Conservation (phyloP, 164 flowering plant species). For the Umbilicus rupestris region DNA sequence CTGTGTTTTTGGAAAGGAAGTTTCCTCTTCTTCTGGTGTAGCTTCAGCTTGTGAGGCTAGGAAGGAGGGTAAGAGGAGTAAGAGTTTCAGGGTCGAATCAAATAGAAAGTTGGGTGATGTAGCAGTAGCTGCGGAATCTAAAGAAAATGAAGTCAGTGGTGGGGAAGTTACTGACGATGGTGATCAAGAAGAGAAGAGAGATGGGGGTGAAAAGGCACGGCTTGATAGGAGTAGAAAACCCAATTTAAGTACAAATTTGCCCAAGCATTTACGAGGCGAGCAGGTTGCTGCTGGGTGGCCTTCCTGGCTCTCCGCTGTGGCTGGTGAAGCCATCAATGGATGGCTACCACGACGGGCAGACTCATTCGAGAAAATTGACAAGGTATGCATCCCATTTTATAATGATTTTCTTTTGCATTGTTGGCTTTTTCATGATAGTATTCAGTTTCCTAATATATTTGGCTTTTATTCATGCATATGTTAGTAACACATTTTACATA, state of each 20-base stretch:
- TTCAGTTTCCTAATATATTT: background rate
- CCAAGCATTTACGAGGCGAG: conserved; percentile 28
- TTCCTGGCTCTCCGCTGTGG: conserved; percentile 28
- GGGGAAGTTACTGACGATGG: conserved; percentile 14
- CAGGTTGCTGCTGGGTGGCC: conserved; percentile 45
- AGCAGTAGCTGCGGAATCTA: conserved; percentile 13
- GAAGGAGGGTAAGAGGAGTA: conserved; percentile 12
- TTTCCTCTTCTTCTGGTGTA: conserved; percentile 17
- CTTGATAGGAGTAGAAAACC: conserved; percentile 21
- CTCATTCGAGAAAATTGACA: conserved; percentile 36
- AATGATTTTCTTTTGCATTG: background rate
- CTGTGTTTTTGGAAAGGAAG: conserved; percentile 31
- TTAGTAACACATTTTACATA: background rate
- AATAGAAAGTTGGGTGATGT: conserved; percentile 17
- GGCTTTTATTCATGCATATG: background rate
- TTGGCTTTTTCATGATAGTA: background rate
- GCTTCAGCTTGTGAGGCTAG: conserved; percentile 17
- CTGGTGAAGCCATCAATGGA: conserved; percentile 36
- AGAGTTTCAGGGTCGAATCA: conserved; percentile 16
- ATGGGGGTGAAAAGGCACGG: conserved; percentile 22
- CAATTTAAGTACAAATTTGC: conserved; percentile 17
- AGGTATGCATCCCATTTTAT: conserved; percentile 17
- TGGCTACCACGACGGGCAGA: conserved; percentile 39
- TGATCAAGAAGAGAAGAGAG: conserved; percentile 17
- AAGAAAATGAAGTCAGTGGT: background rate